phyloP scores from a whole-genome alignment of 2,329 filamentous ascomycete species.

The Phaeosphaeria sp. region DNA sequence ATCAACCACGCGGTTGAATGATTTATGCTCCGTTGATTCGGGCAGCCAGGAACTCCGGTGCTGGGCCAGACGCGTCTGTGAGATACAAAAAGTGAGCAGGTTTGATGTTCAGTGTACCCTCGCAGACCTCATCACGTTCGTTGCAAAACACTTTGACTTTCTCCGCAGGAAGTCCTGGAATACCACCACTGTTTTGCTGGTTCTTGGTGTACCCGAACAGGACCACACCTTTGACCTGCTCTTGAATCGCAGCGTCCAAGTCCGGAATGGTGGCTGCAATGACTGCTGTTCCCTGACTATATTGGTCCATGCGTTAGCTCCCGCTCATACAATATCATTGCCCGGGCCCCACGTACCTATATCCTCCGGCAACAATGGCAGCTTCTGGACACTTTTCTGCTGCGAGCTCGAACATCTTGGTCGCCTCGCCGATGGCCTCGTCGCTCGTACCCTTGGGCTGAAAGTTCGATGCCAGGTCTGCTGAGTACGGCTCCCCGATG shows the following conservation, averaged over 20 bases:
- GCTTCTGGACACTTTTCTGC: slow-evolving; percentile 46
- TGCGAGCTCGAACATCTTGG: slow-evolving; percentile 42
- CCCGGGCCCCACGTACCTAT: slow-evolving; percentile 11
- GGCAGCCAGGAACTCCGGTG: slow-evolving; percentile 17
- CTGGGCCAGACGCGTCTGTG: slow-evolving; percentile 26
- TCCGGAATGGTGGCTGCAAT: slow-evolving; percentile 39
- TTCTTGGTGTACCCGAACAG: slow-evolving; percentile 50
- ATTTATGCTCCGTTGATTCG: background rate
- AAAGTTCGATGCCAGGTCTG: slow-evolving; percentile 42
- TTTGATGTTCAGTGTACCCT: slow-evolving; percentile 36
- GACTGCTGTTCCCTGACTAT: slow-evolving; percentile 46
- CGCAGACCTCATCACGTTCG: slow-evolving; percentile 39
- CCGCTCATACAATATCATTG: background rate
- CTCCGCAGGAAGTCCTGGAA: slow-evolving; percentile 37
- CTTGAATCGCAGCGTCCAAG: slow-evolving; percentile 31
- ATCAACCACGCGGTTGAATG: too few species aligned
- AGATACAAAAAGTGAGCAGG: slow-evolving; percentile 39
- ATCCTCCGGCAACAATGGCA: slow-evolving; percentile 46
- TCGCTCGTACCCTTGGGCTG: slow-evolving; percentile 35
- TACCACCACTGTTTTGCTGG: slow-evolving; percentile 41
- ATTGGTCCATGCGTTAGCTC: background rate
- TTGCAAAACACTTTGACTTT: slow-evolving; percentile 44
- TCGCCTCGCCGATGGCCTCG: slow-evolving; percentile 39
- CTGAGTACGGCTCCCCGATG: slow-evolving; percentile 43
- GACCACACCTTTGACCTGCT: slow-evolving; percentile 43